phyloP scores from a whole-genome alignment of 2,329 filamentous ascomycete species.

The Huntiella moniliformis region DNA sequence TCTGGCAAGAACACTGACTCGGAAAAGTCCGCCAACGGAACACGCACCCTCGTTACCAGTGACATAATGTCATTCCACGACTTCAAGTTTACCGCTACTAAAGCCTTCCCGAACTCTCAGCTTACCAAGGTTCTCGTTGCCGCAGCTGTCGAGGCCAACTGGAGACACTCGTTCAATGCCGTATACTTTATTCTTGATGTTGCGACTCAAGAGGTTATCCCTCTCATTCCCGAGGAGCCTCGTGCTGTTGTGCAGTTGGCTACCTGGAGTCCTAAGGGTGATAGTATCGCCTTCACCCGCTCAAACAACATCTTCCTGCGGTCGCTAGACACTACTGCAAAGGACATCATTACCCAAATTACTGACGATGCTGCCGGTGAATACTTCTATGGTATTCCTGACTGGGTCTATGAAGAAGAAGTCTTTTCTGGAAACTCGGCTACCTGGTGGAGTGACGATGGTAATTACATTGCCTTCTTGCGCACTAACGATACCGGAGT shows the following conservation, averaged over 20 bases:
- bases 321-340: conserved; percentile 23
- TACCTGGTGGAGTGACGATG: conserved; percentile 90
- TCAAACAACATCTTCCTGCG: conserved; percentile 83
- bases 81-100: conserved; percentile 33
- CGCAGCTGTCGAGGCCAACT: conserved; percentile 55
- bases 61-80: conserved; percentile 41
- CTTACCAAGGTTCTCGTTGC: conserved; percentile 73
- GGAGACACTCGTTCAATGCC: conserved; percentile 76
- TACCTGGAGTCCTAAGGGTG: conserved; percentile 71
- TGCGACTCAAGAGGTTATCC: conserved; percentile 53
- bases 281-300: conserved; percentile 74
- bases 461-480: conserved; percentile 76
- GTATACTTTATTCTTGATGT: conserved; percentile 90
- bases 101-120: conserved; percentile 60
- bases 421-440: conserved; percentile 55
- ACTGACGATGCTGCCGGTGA: conserved; percentile 74
- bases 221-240: conserved; percentile 52
- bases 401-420: conserved; percentile 79
- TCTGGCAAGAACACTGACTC: conserved; percentile 14
- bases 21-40: conserved; percentile 21
- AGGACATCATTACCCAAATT: conserved; percentile 44
- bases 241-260: conserved; percentile 60
- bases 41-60: conserved; percentile 58
- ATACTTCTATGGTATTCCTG: conserved; percentile 87
- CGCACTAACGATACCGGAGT: conserved; percentile 86